Base-by-base conservation (phyloP, 441 rosid genomes). In the Theobroma grandiflorum region DNA sequence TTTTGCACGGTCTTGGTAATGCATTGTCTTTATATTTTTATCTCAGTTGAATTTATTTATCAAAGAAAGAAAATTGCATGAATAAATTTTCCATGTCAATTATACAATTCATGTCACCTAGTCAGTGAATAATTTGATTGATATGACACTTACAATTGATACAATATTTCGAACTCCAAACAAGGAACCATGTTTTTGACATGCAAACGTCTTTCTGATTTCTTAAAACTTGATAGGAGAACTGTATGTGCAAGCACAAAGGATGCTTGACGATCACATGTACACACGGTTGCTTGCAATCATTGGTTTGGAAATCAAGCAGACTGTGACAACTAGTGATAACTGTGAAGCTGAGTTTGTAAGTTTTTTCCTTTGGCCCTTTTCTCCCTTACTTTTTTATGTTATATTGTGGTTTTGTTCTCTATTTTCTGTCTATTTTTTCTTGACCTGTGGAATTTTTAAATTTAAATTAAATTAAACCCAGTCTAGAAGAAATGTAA, bases 1-100 rank as follows among this genome's bases (percentile, higher is more conserved):
- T 95, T 84, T 84, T 97, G 86, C 95, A 92, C 69, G 94, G 94
- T 81, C 93, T 97, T 78, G 99, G 99, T 95, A 95, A 89, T 85
- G 76, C 64, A 65, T 78, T 78, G 71, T 57, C 71, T 65, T 61
- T n/a, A 35, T 5, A 55, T 61, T 72, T 63, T 37, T 63, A 72
- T 6, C 72, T 47, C 10, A 33, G 43, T 47, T 71, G 31, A 57
- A 38, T 37, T 76, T 47, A 74, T 26, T 45, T 63, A 49, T 35
- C 35, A 63, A 49, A 62, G 45, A 33, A 75, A 63, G 71, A 16
- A 62, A 47, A 63, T 63, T 47, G 45, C 43, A 76, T 49, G 71
- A 50, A 16, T 18, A 45, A 6, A n/a, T 74, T 59, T 26, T 12
- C 9, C 4, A 42, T 14, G 20, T 22, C 35, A 68, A 31, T 37